phyloP scores from a whole-genome alignment of 768 basidiomycete genomes.

The Phlegmacium glaucopus region DNA sequence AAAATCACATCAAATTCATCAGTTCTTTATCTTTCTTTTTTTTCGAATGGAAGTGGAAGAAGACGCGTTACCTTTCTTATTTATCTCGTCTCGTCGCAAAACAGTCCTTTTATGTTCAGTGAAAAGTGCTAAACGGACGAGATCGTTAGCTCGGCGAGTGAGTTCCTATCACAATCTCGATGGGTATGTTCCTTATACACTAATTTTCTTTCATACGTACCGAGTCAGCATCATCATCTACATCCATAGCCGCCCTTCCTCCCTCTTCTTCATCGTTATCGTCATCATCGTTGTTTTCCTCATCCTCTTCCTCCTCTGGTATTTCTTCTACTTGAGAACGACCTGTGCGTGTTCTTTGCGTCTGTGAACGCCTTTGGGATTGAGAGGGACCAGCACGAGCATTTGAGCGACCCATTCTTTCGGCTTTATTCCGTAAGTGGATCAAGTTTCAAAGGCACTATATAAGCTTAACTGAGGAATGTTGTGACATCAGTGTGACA shows the following conservation, averaged over 20 bases:
- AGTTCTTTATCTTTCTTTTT: not conserved
- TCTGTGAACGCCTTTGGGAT: constrained; percentile 37
- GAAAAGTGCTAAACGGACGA: constrained; percentile 82
- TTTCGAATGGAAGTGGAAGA: no score
- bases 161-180: constrained; percentile 43
- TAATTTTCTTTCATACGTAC: constrained; percentile 4
- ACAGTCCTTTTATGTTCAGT: constrained; percentile 65
- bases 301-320: constrained; percentile 35
- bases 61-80: constrained; percentile 67
- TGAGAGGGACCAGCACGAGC: constrained; percentile 38
- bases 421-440: not conserved
- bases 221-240: constrained; percentile 27
- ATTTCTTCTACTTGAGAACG: constrained; percentile 26
- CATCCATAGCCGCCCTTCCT: constrained; percentile 30
- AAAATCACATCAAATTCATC: not conserved
- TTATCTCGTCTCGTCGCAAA: constrained; percentile 80
- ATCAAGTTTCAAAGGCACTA: constrained; percentile 6
- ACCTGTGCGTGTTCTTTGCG: constrained; percentile 30
- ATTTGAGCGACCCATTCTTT: constrained; percentile 31
- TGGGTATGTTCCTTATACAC: not conserved
- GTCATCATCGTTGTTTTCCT: constrained; percentile 29
- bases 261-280: constrained; percentile 35
- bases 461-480: no score
- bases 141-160: constrained; percentile 60
- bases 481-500: constrained; percentile 15